Percentiles rank a stretch among this genome's conserved stretches.
Evolutionary conservation across 306 rosid genomes (phyloP).

Genomic region (Spatholobus suberectus): DNA sequence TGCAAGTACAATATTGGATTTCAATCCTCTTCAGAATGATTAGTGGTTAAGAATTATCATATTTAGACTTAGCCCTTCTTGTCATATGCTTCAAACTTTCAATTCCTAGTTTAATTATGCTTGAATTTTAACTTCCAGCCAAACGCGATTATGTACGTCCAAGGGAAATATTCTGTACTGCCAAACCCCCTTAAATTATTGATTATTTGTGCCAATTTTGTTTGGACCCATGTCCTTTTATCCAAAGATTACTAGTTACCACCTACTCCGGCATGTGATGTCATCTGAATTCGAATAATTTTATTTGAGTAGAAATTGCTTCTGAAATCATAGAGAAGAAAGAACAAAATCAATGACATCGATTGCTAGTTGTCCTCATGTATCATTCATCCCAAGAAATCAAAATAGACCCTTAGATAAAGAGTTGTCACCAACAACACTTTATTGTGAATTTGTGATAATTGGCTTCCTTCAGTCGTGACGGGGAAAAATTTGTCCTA

Average conservation of each 20-base stretch:
- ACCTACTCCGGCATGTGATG: slow-evolving; percentile 33
- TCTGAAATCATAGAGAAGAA: slow-evolving; percentile 4
- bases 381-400: slow-evolving; percentile 17
- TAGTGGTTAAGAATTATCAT: background rate
- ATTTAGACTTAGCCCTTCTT: background rate
- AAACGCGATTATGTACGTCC: background rate
- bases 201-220: background rate
- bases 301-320: background rate
- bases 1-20: background rate
- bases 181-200: background rate
- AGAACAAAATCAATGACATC: slow-evolving; percentile 9
- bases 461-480: background rate
- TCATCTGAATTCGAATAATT: background rate
- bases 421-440: slow-evolving; percentile 24
- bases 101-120: background rate
- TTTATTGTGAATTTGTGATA: slow-evolving; percentile 7
- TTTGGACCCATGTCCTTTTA: background rate
- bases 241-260: slow-evolving; percentile 5
- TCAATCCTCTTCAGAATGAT: background rate
- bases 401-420: slow-evolving; percentile 27
- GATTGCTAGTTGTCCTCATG: slow-evolving; percentile 21
- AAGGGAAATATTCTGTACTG: background rate
- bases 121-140: background rate
- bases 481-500: background rate
- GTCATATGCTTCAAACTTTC: background rate